Percentiles rank a stretch among this genome's conserved stretches.
Conservation (phyloP, 2,329 filamentous ascomycete genomes). For the Hyphodiscus sp. region DNA sequence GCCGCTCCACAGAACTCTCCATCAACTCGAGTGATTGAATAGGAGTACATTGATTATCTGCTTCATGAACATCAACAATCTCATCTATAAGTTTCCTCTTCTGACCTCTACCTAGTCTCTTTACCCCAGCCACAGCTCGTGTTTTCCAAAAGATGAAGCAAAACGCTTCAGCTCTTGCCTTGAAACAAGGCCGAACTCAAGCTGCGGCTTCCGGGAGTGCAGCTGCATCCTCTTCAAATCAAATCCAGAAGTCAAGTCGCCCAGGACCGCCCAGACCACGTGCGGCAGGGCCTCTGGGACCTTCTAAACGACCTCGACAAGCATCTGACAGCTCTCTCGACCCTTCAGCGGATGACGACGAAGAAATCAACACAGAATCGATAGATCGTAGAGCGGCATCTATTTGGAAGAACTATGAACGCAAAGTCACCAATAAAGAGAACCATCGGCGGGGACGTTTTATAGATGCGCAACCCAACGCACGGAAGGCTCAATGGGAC, state of each 20-base stretch:
- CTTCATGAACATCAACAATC: too few relatives aligned
- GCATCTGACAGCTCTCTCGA: neutral
- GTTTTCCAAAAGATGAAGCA: neutral
- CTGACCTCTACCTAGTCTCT: neutral
- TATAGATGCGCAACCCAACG: slow-evolving; percentile 17
- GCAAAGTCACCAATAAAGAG: neutral
- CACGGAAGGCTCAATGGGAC: slow-evolving; percentile 15
- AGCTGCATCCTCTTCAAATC: neutral
- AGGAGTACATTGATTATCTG: too few relatives aligned
- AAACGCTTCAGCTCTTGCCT: neutral
- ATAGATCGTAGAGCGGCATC: neutral
- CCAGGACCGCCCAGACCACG: neutral
- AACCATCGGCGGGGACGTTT: neutral
- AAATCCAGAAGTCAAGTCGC: neutral
- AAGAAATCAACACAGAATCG: neutral
- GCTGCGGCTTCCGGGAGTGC: neutral
- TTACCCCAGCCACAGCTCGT: neutral
- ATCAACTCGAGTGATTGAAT: too few relatives aligned
- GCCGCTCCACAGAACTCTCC: too few relatives aligned
- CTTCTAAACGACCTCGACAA: neutral
- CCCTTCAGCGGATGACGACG: neutral
- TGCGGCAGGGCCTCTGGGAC: neutral
- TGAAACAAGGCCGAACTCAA: neutral
- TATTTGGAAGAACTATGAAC: neutral
- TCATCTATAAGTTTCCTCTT: too few relatives aligned